These are phyloP conservation scores for Brassica rapa DNA, from an alignment of 345 rosid species.

Conservation along the genomic window DNA sequence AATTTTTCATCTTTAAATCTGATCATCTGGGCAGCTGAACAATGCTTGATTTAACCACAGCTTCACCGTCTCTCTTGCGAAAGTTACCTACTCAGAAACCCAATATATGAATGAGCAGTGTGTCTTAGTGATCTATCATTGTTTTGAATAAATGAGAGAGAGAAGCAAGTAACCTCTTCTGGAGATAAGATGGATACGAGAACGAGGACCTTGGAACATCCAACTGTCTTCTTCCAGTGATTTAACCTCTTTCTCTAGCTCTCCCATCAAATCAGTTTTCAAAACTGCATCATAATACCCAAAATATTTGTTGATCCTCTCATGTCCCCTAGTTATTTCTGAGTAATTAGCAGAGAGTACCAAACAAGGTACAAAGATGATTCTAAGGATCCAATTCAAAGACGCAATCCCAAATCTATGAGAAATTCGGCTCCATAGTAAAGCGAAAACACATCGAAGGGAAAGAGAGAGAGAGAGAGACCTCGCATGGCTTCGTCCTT, in stretches of 20 bases:
- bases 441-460: background rate
- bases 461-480: background rate
- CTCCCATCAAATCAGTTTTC: conserved; percentile 74
- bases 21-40: conserved; percentile 33
- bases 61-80: conserved; percentile 24
- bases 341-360: background rate
- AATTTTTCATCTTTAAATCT: background rate
- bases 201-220: conserved; percentile 93
- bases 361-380: conserved; percentile 1
- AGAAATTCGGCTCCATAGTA: background rate
- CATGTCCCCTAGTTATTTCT: background rate
- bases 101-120: background rate
- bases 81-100: conserved; percentile 24
- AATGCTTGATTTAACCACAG: conserved; percentile 18
- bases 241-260: conserved; percentile 76
- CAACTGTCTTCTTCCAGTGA: conserved; percentile 90
- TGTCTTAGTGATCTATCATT: background rate
- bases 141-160: background rate
- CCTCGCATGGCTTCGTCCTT: conserved; percentile 47
- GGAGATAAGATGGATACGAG: conserved; percentile 72
- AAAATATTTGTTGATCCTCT: background rate
- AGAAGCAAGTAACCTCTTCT: conserved; percentile 56
- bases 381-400: background rate
- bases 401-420: background rate
- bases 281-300: conserved; percentile 49